Percentiles rank a stretch among this genome's conserved stretches.
Conservation (phyloP, 345 rosid genomes). For the Turnera subulata region DNA sequence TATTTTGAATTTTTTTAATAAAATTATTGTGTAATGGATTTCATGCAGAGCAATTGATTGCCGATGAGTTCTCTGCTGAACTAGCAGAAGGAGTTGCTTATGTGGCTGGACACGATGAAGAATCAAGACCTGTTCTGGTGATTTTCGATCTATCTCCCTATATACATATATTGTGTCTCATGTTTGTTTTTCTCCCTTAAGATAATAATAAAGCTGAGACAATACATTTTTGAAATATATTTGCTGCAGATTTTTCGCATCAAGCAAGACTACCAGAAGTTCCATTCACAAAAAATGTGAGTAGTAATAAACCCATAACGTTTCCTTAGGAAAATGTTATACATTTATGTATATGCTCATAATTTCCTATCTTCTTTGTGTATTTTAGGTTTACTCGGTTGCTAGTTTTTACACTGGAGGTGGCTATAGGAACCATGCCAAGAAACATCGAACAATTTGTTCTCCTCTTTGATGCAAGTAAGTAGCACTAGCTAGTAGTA, state of each 20-base stretch:
- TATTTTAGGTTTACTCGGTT: conserved; percentile 61
- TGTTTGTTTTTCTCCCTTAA: background rate
- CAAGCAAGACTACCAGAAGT: conserved; percentile 82
- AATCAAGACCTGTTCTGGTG: conserved; percentile 81
- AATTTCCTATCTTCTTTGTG: background rate
- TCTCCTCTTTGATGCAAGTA: conserved; percentile 89
- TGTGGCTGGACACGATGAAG: conserved; percentile 88
- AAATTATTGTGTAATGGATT: background rate
- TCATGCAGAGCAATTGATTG: conserved; percentile 59
- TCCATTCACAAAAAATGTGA: conserved; percentile 76
- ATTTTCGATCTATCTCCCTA: background rate
- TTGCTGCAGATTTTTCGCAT: conserved; percentile 71
- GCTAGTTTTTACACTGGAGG: conserved; percentile 85
- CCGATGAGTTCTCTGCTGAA: conserved; percentile 90
- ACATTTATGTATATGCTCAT: background rate
- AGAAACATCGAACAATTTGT: conserved; percentile 71
- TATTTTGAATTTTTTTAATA: background rate
- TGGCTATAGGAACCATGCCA: conserved; percentile 75
- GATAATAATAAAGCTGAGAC: too few relatives aligned
- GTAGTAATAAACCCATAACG: conserved; percentile 11
- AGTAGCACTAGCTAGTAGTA: conserved; percentile 23
- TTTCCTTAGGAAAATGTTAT: too few relatives aligned
- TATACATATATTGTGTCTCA: background rate
- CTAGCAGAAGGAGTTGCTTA: conserved; percentile 77
- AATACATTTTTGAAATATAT: background rate